Evolutionary conservation across 2,329 filamentous ascomycete species (phyloP).

Genomic region (Cyclaneusma minus): DNA sequence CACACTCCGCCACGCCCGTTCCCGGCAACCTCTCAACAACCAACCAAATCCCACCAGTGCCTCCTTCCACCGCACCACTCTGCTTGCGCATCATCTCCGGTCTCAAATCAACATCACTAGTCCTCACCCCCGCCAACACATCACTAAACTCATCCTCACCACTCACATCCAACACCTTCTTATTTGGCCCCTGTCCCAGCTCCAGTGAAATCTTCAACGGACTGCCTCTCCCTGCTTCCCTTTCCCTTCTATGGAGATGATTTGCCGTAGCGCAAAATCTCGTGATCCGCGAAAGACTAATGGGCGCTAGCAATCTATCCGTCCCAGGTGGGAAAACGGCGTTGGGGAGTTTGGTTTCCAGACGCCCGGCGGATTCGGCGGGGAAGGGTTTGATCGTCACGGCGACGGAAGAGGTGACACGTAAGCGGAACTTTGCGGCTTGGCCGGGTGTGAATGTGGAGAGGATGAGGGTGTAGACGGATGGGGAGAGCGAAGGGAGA

Average conservation of each 20-base stretch:
- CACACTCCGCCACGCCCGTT: slow-evolving; percentile 24
- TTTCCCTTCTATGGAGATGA: slow-evolving; percentile 10
- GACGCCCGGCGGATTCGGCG: slow-evolving; percentile 58
- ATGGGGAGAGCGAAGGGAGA: slow-evolving; percentile 41
- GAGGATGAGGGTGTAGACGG: slow-evolving; percentile 74
- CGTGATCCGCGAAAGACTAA: slow-evolving; percentile 11
- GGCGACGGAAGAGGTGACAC: slow-evolving; percentile 48
- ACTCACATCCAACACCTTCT: slow-evolving; percentile 46
- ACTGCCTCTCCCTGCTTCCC: slow-evolving; percentile 7
- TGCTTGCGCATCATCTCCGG: slow-evolving; percentile 37
- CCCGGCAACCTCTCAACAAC: slow-evolving; percentile 67
- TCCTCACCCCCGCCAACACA: slow-evolving; percentile 47
- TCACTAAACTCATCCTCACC: slow-evolving; percentile 65
- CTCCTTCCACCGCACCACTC: no score
- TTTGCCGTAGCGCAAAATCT: slow-evolving; percentile 11
- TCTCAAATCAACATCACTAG: slow-evolving; percentile 59
- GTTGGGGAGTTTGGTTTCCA: slow-evolving; percentile 43
- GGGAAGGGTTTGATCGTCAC: slow-evolving; percentile 45
- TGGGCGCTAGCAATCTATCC: slow-evolving; percentile 28
- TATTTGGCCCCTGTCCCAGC: slow-evolving; percentile 54
- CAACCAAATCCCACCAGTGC: slow-evolving; percentile 61
- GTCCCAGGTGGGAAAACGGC: slow-evolving; percentile 31
- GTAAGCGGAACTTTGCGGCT: slow-evolving; percentile 56
- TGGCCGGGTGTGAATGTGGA: slow-evolving; percentile 81
- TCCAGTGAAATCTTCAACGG: slow-evolving; percentile 58